phyloP scores from a whole-genome alignment of 106 monocot genomes.

The Dendrobium chrysotoxum region DNA sequence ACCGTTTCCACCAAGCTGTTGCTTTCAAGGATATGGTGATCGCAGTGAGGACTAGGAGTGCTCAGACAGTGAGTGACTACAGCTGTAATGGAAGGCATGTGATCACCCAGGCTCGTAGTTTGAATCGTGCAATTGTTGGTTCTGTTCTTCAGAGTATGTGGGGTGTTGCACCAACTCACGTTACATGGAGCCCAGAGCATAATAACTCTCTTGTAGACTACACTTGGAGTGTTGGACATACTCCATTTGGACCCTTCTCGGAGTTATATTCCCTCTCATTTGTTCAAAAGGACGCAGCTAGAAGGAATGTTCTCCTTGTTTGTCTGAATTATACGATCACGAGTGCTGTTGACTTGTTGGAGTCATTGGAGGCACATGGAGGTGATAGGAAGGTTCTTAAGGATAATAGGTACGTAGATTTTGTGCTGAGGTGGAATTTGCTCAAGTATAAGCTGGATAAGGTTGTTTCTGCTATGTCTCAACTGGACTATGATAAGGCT shows the following conservation, averaged over 20 bases:
- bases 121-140: conserved; percentile 80
- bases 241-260: conserved; percentile 90
- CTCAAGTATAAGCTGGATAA: conserved; percentile 80
- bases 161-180: conserved; percentile 84
- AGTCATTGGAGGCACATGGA: conserved; percentile 67
- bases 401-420: conserved; percentile 53
- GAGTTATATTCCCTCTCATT: conserved; percentile 72
- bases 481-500: conserved; percentile 79
- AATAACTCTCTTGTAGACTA: conserved; percentile 73
- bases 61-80: conserved; percentile 86
- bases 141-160: conserved; percentile 88
- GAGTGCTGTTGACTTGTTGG: conserved; percentile 57
- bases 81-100: conserved; percentile 91
- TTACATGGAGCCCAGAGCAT: conserved; percentile 77
- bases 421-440: conserved; percentile 89
- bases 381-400: conserved; percentile 76
- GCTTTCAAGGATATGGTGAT: conserved; percentile 93
- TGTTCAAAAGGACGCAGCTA: conserved; percentile 86
- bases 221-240: conserved; percentile 90
- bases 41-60: conserved; percentile 70
- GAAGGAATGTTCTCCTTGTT: conserved; percentile 73
- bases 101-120: conserved; percentile 62
- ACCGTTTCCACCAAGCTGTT: conserved; percentile 80
- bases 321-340: conserved; percentile 69
- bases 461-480: conserved; percentile 71